Evolutionary conservation across 768 basidiomycete genomes (phyloP).

Genomic region (Amanita exitialis): DNA sequence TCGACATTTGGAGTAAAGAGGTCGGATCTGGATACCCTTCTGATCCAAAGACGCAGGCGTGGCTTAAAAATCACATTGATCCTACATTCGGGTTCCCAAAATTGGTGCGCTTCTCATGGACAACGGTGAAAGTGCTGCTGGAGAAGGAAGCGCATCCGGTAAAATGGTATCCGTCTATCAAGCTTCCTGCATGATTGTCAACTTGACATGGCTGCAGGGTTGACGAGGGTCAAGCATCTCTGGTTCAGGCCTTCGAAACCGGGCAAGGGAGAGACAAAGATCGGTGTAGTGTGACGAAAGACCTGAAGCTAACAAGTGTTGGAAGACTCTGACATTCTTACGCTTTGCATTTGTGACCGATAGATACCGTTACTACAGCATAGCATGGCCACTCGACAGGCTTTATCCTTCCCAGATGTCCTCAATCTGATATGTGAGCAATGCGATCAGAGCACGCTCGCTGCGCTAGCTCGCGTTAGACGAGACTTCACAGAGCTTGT

Average conservation of each 20-base stretch:
- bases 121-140: constrained; percentile 77
- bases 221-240: constrained; percentile 73
- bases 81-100: constrained; percentile 90
- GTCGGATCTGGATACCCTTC: constrained; percentile 90
- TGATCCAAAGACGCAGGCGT: constrained; percentile 88
- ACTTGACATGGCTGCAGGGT: constrained; percentile 39
- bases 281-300: constrained; percentile 58
- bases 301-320: constrained; percentile 65
- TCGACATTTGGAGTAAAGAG: constrained; percentile 18
- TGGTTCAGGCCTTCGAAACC: constrained; percentile 65
- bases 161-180: constrained; percentile 50
- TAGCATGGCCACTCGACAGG: not conserved
- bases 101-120: constrained; percentile 91
- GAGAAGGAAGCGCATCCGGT: constrained; percentile 73
- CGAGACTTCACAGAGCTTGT: not conserved
- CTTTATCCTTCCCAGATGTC: not conserved
- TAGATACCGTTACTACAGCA: too few relatives aligned
- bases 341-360: too few relatives aligned
- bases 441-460: not conserved
- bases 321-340: constrained; percentile 57
- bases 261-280: constrained; percentile 69
- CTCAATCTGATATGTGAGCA: not conserved
- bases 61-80: constrained; percentile 68
- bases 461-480: not conserved
- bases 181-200: not conserved